Base-by-base conservation (phyloP, 2,329 filamentous ascomycete species). In the Ampelomyces quisqualis region DNA sequence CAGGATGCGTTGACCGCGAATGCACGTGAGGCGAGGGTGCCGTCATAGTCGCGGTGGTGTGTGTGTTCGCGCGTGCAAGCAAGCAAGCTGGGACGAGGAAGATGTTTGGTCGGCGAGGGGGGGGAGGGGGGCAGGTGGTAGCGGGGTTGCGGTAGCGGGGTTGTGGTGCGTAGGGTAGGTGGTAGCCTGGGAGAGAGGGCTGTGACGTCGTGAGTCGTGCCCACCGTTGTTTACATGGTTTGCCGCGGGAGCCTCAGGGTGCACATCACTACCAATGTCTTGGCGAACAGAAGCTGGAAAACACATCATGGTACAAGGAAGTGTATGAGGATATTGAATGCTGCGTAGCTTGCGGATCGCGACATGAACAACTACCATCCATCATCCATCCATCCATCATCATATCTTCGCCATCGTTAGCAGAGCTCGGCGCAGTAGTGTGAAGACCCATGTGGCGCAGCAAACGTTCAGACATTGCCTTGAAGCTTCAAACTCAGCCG, bases 121-220 rank as follows among this genome's bases (percentile, higher is more conserved):
- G 19, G 15, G 33, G 15, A 35, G 18, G 8, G 33, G 18, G 13
- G 21, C 13, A 34, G 13, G 31, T 26, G 37, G 37, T 19, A 29
- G 29, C 14, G 22, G 21, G 15, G 19, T 27, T n/a, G 29, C 10
- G 71, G 90, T 40, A 90, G 90, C 64, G 96, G 76, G 51, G 90
- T 82, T 78, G 4, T 14, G 20, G n/a, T n/a, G n/a, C n/a, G n/a
- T n/a, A 31, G 7, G 8, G 5, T 7, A n/a, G n/a, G n/a, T n/a
- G n/a, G n/a, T n/a, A n/a, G n/a, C n/a, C n/a, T n/a, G n/a, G n/a
- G n/a, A n/a, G n/a, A n/a, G n/a, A n/a, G n/a, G n/a, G n/a, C n/a
- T n/a, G n/a, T n/a, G n/a, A n/a, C n/a, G n/a, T n/a, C n/a, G n/a
- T n/a, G n/a, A n/a, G n/a, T n/a, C n/a, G n/a, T n/a, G n/a, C n/a